Base-by-base conservation (phyloP, 257 asterid genomes). In the Paraleonurus japonicus region DNA sequence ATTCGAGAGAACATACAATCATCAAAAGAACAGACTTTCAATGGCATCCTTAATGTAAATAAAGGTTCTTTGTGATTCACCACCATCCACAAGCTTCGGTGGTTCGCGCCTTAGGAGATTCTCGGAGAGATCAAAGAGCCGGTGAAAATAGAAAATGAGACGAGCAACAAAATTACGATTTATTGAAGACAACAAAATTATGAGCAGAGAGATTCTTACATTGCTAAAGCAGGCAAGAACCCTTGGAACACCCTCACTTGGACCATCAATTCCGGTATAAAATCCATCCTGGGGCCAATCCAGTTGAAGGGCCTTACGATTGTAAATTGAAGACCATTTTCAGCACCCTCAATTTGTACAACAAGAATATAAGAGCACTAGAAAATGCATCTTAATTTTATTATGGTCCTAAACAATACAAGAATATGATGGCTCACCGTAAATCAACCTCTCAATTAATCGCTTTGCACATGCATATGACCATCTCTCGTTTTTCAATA, bases 231-330 rank as follows among this genome's bases (percentile, higher is more conserved):
- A 92, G 27, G 98, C 98, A 16, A 92, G 86, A 75, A 92, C 97
- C 83, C 98, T 83, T 1, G 98, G 98, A 76, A 92, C 97, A 72
- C 98, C 97, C 77, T 92, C 97, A 24, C 97, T 92, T 32, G 98
- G 98, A 74, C 98, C 98, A 82, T 90, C 97, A 81, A 92, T 81
- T 35, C 98, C 98, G 97, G 98, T 1, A 92, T 92, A 84, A 92
- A 92, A 79, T 92, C 97, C 98, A 92, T 90, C 74, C 98, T 84
- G 68, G 98, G 98, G 65, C 98, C 98, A 81, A 92, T 92, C 97
- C 97, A 92, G 82, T 92, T 92, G 79, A 92, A 92, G 67, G 98
- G 98, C 78, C 98, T 85, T 73, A 92, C 98, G 62, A 92, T 92
- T 61, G 97, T 82, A 76, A 92, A 92, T 24, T 90, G 92, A 64